Evolutionary conservation across 352 stramenopile genomes (phyloP).

Genomic region (Phytophthora europaea): DNA sequence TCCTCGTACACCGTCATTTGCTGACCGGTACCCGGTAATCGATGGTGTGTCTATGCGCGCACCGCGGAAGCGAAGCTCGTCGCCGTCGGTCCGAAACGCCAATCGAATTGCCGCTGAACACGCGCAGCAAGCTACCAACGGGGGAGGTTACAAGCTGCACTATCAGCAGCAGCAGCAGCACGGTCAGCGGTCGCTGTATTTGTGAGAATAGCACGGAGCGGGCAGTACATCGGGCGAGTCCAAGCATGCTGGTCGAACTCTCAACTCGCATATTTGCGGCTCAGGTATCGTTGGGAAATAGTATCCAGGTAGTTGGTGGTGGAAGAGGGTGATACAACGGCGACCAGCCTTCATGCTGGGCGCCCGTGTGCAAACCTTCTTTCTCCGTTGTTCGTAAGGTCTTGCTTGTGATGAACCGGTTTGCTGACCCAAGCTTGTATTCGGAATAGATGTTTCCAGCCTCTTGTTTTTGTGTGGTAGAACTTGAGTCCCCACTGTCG

Average conservation of each 20-base stretch:
- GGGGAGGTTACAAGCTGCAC: slow-evolving; percentile 20
- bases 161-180: slow-evolving; percentile 33
- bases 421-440: slow-evolving; percentile 34
- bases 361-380: slow-evolving; percentile 10
- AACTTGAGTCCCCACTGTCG: slow-evolving; percentile 8
- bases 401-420: slow-evolving; percentile 21
- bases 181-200: slow-evolving; percentile 38
- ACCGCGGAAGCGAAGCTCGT: slow-evolving; percentile 66
- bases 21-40: slow-evolving; percentile 82
- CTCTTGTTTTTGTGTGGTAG: slow-evolving; percentile 19
- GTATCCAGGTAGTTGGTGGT: slow-evolving; percentile 2
- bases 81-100: slow-evolving; percentile 47
- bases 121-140: slow-evolving; percentile 31
- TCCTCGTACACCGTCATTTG: slow-evolving; percentile 86
- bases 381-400: slow-evolving; percentile 8
- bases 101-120: slow-evolving; percentile 39
- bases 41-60: slow-evolving; percentile 86
- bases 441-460: slow-evolving; percentile 47
- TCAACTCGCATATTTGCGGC: slow-evolving; percentile 11
- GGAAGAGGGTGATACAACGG: not conserved
- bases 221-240: slow-evolving; percentile 16
- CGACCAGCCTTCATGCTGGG: slow-evolving; percentile 20
- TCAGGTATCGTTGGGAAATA: not conserved
- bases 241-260: slow-evolving; percentile 16
- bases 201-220: slow-evolving; percentile 38